A percentile compares a stretch with the other conserved stretches of the same genome.
These are phyloP conservation scores for Backusella luteola DNA, from an alignment of 192 early-diverging fungal genomes.

Conservation along the genomic window DNA sequence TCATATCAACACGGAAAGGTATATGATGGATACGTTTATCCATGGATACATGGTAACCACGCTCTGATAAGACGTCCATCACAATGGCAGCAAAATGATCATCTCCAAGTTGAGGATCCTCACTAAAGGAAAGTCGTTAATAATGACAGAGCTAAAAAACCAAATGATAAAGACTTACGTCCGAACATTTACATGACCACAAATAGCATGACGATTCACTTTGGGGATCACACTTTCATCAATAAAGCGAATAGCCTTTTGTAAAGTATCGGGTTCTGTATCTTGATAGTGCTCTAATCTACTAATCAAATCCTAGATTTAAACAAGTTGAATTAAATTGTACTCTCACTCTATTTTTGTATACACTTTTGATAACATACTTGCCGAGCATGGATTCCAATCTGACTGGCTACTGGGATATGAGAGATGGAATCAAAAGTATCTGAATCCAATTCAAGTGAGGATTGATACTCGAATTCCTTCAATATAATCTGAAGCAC, in stretches of 20 bases:
- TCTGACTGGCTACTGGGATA: slow-evolving; percentile 56
- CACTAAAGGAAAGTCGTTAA: slow-evolving; percentile 21
- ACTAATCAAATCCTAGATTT: slow-evolving; percentile 50
- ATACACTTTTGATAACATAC: background rate
- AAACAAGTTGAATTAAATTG: background rate
- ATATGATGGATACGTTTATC: slow-evolving; percentile 48
- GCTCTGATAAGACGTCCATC: slow-evolving; percentile 56
- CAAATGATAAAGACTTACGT: slow-evolving; percentile 35
- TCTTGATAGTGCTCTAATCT: slow-evolving; percentile 56
- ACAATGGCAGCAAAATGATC: slow-evolving; percentile 50
- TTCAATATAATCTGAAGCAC: slow-evolving; percentile 57
- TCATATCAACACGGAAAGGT: slow-evolving; percentile 46
- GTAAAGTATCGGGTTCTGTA: slow-evolving; percentile 42
- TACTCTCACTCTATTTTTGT: background rate
- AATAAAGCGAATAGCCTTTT: slow-evolving; percentile 48
- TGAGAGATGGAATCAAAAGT: slow-evolving; percentile 58
- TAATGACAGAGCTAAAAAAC: background rate
- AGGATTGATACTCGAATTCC: slow-evolving; percentile 60
- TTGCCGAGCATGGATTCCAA: slow-evolving; percentile 54
- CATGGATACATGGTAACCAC: slow-evolving; percentile 56
- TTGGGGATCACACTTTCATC: slow-evolving; percentile 47
- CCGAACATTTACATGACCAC: slow-evolving; percentile 53
- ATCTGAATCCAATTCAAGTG: slow-evolving; percentile 41
- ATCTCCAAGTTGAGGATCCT: slow-evolving; percentile 41
- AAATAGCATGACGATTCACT: slow-evolving; percentile 52